These are phyloP conservation scores for Athelia psychrophila DNA, from an alignment of 1,284 basidiomycete genomes.

Conservation along the genomic window DNA sequence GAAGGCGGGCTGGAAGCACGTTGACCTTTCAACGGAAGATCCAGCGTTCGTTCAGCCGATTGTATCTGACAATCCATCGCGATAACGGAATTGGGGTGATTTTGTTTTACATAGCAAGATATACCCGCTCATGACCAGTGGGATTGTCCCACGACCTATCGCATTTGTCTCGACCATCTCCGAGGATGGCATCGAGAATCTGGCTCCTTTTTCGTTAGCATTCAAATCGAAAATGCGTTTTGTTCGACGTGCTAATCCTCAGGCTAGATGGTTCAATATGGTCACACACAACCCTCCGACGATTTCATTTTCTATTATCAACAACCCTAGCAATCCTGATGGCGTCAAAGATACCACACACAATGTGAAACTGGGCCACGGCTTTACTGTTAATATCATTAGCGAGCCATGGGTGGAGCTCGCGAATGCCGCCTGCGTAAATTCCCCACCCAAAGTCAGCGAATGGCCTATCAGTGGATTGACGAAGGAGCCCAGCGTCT, in stretches of 20 bases:
- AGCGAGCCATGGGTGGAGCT: constrained; percentile 68
- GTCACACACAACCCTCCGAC: constrained; percentile 52
- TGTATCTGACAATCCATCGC: background rate
- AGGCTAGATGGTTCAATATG: constrained; percentile 44
- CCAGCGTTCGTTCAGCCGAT: constrained; percentile 33
- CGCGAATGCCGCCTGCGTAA: constrained; percentile 57
- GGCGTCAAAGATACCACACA: constrained; percentile 52
- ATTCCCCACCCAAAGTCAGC: constrained; percentile 53
- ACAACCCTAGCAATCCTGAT: constrained; percentile 23
- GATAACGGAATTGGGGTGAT: background rate
- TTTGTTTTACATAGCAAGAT: constrained; percentile 23
- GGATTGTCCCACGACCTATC: constrained; percentile 64
- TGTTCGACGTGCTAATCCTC: constrained; percentile 4
- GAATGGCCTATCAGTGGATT: constrained; percentile 70
- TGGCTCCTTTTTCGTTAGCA: constrained; percentile 56
- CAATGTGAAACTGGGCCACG: constrained; percentile 57
- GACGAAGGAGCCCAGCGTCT: constrained; percentile 54
- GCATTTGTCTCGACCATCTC: constrained; percentile 65
- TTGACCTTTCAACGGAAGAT: constrained; percentile 48
- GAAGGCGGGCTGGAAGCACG: constrained; percentile 50
- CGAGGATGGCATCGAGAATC: constrained; percentile 50
- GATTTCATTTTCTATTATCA: constrained; percentile 49
- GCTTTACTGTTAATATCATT: constrained; percentile 70
- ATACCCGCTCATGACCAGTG: constrained; percentile 54
- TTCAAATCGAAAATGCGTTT: constrained; percentile 2